Evolutionary conservation across 148 eudicot species (phyloP), one percentile per base, ranked within the genome.

Genomic region (Rheum nobile): DNA sequence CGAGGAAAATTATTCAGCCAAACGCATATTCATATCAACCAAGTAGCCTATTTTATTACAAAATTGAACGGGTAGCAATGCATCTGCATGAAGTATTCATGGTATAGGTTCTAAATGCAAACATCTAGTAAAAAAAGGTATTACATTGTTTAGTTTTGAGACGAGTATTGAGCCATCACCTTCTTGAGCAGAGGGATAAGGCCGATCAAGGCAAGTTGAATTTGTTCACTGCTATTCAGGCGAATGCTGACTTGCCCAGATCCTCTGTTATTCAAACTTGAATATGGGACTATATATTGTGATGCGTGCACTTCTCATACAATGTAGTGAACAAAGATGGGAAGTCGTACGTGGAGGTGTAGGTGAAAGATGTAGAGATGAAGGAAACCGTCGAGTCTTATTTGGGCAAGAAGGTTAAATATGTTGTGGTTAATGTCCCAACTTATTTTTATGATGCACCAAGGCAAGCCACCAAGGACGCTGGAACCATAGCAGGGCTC

Each of bases 181-280:
- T 91, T 95, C 77, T 82, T 84, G 75, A 88, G 71, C 28, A 95
- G 76, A 43, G 98, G 98, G 77, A 95, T 71, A 31, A 95, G 83
- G 55, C 80, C 93, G 39, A 91, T 71, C 67, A 95, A 85, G 63
- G 88, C 92, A 65, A 95, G 76, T 77, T 95, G 97, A 75, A 95
- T 84, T 67, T 95, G 98, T 74, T 95, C 98, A 5, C 97, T 83
- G 85, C 97, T 95, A 79, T 95, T 91, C 81, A 95, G 5, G 32
- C 93, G 91, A 65, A 91, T 54, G 74, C 94, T 86, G 46, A 91
- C 79, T 80, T 90, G 93, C 46, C 98, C 98, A 2, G 90, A 79
- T 29, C 97, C 91, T 65, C 83, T 84, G 73, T 95, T 95, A 71
- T 88, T 95, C 75, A 95, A 59, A 82, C 85, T 95, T 34, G 86